Evolutionary conservation across 805 yeast species (phyloP), one percentile per base, ranked within the genome.

Genomic region (Starmerella apis): DNA sequence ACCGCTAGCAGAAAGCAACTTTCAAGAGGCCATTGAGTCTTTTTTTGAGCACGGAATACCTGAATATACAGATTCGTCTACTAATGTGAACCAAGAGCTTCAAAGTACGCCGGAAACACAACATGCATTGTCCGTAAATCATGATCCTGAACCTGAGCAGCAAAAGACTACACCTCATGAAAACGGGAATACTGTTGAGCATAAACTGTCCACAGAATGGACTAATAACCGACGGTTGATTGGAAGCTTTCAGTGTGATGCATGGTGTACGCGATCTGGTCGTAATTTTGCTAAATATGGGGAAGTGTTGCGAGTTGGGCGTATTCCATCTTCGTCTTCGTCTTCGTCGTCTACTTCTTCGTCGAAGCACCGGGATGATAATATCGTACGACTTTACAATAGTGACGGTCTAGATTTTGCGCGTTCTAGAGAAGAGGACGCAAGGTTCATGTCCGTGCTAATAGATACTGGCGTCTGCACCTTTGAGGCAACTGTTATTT

Each of bases 401-500:
- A 56, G 49, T 11, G 47, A 49, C 7, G 66, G 64, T 13, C 48
- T 83, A 52, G 95, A 85, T 61, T 69, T 88, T 27, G 96, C 92
- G 0, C 74, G 95, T 56, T 62, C 85, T 1, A 80, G 85, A 0
- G 87, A 81, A 55, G 83, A 78, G 45, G 69, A 78, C 27, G 86
- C 94, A 0, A 65, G 74, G 4, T 73, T 80, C 10, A 61, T 88
- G 9, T 74, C 80, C 3, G 86, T 94, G 0, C 68, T 87, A 28
- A 49, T 84, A 2, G 83, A 77, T 48, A 64, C 75, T 9, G 69
- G 71, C 7, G 69, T 78, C 3, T 75, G 83, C 35, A 60, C 62
- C 1, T 79, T 85, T 56, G 74, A 75, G 35, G 78, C 78, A 1
- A 71, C 77, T 0, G 71, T 84, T 31, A 71, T 83, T 7, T 77